Base-by-base conservation (phyloP, 441 rosid genomes). In the Eruca vesicaria region DNA sequence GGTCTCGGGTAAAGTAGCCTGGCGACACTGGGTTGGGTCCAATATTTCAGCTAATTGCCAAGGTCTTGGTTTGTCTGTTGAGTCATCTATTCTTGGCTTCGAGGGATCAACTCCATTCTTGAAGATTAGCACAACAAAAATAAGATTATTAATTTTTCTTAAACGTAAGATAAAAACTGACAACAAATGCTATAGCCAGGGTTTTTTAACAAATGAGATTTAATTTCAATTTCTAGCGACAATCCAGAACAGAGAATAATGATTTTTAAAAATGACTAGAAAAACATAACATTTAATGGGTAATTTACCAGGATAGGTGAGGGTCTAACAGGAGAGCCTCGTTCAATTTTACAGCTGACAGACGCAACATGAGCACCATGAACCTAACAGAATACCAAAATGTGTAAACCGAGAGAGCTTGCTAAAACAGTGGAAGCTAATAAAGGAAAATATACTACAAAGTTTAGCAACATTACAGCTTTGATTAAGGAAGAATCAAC, bases 271-370 rank as follows among this genome's bases (percentile, higher is more conserved):
- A 56, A 53, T 4, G 15, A 31, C 43, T n/a, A 66, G 28, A 53
- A n/a, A n/a, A 62, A 68, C 6, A 66, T 29, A 35, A 79, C 58
- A 73, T 48, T n/a, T 60, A 41, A 20, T 15, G 43, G 68, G 28
- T 29, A 18, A 68, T 86, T 45, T 87, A 94, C 98, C 81, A 84
- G 80, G 41, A 87, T 69, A 7, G 93, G 86, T 78, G 97, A 81
- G 68, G 87, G 90, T 82, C 91, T 82, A 78, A 75, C 94, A 50
- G 95, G 98, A 71, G 97, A 94, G 84, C 87, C 90, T 76, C 91
- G 86, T 86, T 92, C 97, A 78, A 86, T 88, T 86, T 94, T 94
- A 80, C 85, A 83, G 71, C 79, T 88, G 76, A 82, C 91, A 81
- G 73, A 82, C 62, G 84, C 69, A 74, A 82, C 75, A 36, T 90